These are phyloP conservation scores for Escallonia herrerae DNA, from an alignment of 129 eudicot species.

Conservation along the genomic window DNA sequence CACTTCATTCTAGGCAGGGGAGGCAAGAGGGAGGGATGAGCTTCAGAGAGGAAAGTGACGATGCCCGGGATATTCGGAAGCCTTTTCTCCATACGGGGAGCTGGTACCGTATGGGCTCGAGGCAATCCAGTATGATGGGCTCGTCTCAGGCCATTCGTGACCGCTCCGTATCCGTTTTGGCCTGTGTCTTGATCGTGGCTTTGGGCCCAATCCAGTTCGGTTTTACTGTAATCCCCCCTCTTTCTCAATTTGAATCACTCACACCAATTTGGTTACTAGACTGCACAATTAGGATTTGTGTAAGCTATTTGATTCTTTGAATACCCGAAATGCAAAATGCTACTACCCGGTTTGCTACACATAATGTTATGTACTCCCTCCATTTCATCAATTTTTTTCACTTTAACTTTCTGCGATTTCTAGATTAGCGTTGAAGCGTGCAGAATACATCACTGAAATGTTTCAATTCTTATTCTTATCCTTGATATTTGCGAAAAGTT, in stretches of 20 bases:
- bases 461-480: too few species aligned
- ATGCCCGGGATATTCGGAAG: conserved; percentile 63
- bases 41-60: conserved; percentile 64
- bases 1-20: not conserved
- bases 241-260: not conserved
- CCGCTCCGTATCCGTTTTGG: conserved; percentile 80
- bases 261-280: not conserved
- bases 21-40: conserved; percentile 36
- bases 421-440: too few species aligned
- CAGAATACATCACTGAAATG: too few species aligned
- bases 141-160: conserved; percentile 83
- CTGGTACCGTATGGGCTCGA: conserved; percentile 91
- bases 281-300: too few species aligned
- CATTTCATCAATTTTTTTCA: not conserved
- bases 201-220: conserved; percentile 95
- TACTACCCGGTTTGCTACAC: too few species aligned
- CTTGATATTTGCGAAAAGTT: too few species aligned
- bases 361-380: not conserved
- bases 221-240: conserved; percentile 61
- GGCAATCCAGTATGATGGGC: conserved; percentile 79
- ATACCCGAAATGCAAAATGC: too few species aligned
- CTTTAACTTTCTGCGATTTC: too few species aligned
- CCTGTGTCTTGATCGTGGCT: conserved; percentile 83
- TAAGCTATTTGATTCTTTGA: too few species aligned
- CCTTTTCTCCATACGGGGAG: conserved; percentile 93